Conservation (phyloP, 345 rosid genomes). For the Acer campestre region DNA sequence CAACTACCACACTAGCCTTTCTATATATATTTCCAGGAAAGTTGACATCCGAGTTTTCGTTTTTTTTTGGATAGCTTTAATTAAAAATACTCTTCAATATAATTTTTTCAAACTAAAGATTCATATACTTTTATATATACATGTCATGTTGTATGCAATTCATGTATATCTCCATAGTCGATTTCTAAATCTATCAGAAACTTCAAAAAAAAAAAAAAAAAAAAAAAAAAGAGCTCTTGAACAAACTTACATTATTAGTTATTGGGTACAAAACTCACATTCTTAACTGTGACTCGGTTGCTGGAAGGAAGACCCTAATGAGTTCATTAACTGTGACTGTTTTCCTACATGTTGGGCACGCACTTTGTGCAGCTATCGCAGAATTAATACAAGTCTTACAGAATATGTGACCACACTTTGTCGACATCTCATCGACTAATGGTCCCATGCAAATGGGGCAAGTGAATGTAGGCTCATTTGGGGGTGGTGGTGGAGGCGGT, state of each 20-base stretch:
- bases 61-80: neutral
- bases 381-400: conserved; percentile 70
- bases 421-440: conserved; percentile 70
- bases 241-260: conserved; percentile 30
- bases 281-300: conserved; percentile 36
- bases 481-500: conserved; percentile 43
- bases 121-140: neutral
- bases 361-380: conserved; percentile 57
- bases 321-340: conserved; percentile 55
- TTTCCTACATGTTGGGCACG: conserved; percentile 94
- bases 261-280: conserved; percentile 17
- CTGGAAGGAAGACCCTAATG: conserved; percentile 88
- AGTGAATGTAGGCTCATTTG: conserved; percentile 68
- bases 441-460: conserved; percentile 94
- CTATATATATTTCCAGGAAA: neutral
- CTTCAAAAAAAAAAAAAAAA: neutral
- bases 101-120: neutral
- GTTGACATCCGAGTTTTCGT: neutral
- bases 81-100: neutral
- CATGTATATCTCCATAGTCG: neutral
- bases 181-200: neutral
- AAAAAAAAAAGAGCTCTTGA: neutral
- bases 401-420: conserved; percentile 98
- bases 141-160: neutral
- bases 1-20: neutral